Percentiles rank a stretch among this genome's conserved stretches.
Conservation (phyloP, 208 protist genomes). For the Tetramitus jugosus region DNA sequence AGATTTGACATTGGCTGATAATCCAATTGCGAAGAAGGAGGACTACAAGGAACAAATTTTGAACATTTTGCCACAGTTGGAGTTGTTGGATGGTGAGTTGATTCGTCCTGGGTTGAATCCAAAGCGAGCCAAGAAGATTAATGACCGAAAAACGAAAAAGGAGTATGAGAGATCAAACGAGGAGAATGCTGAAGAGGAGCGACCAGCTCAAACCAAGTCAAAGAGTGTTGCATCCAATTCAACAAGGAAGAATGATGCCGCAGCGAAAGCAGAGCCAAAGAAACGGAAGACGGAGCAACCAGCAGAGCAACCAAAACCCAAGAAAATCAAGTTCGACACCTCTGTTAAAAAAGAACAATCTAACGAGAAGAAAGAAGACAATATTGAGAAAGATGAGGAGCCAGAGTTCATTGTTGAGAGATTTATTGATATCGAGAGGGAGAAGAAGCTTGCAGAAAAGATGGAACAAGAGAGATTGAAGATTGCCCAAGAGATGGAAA, state of each 20-base stretch:
- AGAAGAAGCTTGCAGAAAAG: no score
- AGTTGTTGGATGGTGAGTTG: background rate
- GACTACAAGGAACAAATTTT: background rate
- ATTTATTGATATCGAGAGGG: no score
- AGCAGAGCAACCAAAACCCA: no score
- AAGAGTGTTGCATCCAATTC: no score
- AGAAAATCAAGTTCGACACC: background rate
- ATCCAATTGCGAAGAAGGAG: background rate
- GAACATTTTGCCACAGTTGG: background rate
- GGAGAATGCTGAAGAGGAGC: background rate
- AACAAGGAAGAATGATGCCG: no score
- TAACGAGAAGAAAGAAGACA: background rate
- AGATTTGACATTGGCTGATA: background rate
- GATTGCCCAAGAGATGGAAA: background rate
- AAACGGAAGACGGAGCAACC: background rate
- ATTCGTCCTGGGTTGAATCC: background rate
- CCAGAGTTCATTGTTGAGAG: background rate
- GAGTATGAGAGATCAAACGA: background rate
- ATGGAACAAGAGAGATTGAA: background rate
- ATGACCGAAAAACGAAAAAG: background rate
- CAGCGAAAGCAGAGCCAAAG: no score
- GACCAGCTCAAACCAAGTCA: background rate
- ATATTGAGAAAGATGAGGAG: background rate
- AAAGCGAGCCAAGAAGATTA: background rate
- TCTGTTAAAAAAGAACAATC: background rate